These are phyloP conservation scores for Acorus gramineus DNA, from an alignment of 106 monocot species.

Conservation along the genomic window DNA sequence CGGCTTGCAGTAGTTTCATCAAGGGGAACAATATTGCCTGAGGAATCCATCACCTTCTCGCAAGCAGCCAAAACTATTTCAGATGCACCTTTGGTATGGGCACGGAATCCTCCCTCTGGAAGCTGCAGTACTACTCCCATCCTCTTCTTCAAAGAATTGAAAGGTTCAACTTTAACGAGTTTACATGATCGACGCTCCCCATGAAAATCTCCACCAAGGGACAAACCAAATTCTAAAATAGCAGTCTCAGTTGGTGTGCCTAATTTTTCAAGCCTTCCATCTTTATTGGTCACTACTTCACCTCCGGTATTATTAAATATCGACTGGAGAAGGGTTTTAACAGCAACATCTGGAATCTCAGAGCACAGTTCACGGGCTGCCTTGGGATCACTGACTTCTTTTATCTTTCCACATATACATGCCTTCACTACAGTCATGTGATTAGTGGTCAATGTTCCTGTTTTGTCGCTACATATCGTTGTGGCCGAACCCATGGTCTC, in stretches of 20 bases:
- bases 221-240: conserved; percentile 32
- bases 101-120: conserved; percentile 23
- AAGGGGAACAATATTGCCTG: conserved; percentile 28
- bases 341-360: conserved; percentile 6
- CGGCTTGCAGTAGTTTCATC: conserved; percentile 8
- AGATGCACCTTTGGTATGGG: conserved; percentile 40
- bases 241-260: conserved; percentile 42
- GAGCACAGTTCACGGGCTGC: too few relatives aligned
- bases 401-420: conserved; percentile 20
- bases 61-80: conserved; percentile 38
- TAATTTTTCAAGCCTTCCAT: conserved; percentile 24
- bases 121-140: conserved; percentile 26
- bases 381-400: too few relatives aligned
- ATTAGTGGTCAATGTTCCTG: conserved; percentile 39
- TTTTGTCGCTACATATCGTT: conserved; percentile 35
- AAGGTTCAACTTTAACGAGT: conserved; percentile 36
- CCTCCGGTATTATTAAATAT: conserved; percentile 39
- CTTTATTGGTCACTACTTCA: conserved; percentile 29
- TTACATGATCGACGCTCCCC: conserved; percentile 12
- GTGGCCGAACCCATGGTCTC: conserved; percentile 45
- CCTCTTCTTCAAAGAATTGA: conserved; percentile 43
- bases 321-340: conserved; percentile 22
- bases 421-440: conserved; percentile 37
- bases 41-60: conserved; percentile 22
- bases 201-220: conserved; percentile 27